Conservation (phyloP, 2,329 filamentous ascomycete genomes). For the Xylariaceae sp. region DNA sequence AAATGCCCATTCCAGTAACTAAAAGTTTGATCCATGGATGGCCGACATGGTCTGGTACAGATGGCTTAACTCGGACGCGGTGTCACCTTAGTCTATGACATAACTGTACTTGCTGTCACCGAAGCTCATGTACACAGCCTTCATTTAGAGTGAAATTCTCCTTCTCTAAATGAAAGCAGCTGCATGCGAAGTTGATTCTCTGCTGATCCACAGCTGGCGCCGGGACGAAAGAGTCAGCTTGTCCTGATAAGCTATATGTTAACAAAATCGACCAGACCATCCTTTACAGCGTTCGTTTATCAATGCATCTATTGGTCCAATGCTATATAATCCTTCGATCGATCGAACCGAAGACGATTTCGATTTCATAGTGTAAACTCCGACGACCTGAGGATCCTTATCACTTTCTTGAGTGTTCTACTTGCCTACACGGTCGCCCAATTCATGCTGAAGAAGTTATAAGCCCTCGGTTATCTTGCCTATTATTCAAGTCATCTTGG, state of each 20-base stretch:
- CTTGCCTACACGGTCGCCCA: background rate
- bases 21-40: conserved; percentile 8
- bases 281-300: background rate
- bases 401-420: background rate
- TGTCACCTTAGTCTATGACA: conserved; percentile 1
- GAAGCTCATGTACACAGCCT: conserved; percentile 7
- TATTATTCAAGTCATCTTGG: conserved; percentile 52
- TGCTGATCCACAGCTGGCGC: conserved; percentile 15
- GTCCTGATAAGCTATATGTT: background rate
- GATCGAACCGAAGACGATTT: conserved; percentile 3
- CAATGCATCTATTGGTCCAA: conserved; percentile 2
- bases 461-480: conserved; percentile 37
- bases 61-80: conserved; percentile 8
- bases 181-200: conserved; percentile 16
- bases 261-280: conserved; percentile 1
- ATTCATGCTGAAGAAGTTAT: background rate
- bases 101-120: conserved; percentile 4
- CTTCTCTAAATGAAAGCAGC: conserved; percentile 5
- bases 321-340: background rate
- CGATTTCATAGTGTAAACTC: conserved; percentile 1
- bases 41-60: conserved; percentile 16
- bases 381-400: background rate
- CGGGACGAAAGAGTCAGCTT: background rate
- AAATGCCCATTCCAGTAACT: conserved; percentile 10
- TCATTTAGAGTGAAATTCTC: background rate